Conservation (phyloP, 768 basidiomycete genomes). For the Steccherinum ochraceum region DNA sequence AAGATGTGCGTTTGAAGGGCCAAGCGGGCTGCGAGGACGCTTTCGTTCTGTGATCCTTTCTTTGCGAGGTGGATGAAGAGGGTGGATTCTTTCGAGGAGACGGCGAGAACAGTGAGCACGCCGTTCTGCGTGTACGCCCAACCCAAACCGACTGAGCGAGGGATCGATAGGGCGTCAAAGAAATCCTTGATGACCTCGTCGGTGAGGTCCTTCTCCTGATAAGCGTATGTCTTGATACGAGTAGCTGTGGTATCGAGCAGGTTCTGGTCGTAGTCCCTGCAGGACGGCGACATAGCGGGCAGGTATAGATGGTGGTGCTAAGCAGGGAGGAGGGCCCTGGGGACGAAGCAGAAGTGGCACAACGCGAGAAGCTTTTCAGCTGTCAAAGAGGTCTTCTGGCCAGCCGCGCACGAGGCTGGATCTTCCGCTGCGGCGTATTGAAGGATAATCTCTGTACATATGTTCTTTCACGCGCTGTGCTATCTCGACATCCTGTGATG, state of each 20-base stretch:
- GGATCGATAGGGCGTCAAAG: conserved; percentile 9
- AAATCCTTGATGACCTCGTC: conserved; percentile 12
- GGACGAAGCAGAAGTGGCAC: background rate
- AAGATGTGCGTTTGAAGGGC: conserved; percentile 37
- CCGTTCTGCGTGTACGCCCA: conserved; percentile 41
- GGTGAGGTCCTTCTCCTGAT: conserved; percentile 17
- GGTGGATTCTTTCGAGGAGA: conserved; percentile 24
- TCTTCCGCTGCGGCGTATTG: too few relatives aligned
- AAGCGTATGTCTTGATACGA: conserved; percentile 13
- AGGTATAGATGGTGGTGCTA: background rate
- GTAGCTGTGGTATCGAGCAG: conserved; percentile 20
- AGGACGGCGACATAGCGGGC: background rate
- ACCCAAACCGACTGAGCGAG: conserved; percentile 39
- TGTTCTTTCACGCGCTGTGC: too few relatives aligned
- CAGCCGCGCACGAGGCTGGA: too few relatives aligned
- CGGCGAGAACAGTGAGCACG: conserved; percentile 38
- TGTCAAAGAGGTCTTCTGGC: background rate
- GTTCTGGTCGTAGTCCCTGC: conserved; percentile 12
- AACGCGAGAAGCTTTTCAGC: background rate
- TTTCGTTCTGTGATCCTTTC: too few relatives aligned
- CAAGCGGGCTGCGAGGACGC: conserved; percentile 15
- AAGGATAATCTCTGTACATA: too few relatives aligned
- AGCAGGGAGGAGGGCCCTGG: background rate
- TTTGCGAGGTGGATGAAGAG: conserved; percentile 14
- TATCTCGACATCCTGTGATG: too few relatives aligned